Conservation (phyloP, 805 yeast genomes). For the Komagataella mondaviorum region DNA sequence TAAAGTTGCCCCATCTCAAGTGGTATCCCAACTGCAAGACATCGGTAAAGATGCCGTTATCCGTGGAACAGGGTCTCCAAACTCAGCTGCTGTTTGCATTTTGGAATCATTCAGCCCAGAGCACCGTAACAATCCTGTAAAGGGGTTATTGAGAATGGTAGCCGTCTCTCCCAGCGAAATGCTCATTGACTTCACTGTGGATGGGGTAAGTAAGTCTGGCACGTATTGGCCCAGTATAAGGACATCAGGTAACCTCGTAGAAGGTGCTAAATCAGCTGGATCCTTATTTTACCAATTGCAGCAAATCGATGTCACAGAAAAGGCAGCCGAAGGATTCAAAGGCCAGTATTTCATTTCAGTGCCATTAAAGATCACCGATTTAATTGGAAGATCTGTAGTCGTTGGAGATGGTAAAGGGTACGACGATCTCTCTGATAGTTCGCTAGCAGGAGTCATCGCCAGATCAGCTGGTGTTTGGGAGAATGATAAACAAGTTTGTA, state of each 20-base stretch:
- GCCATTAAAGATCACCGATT: constrained; percentile 35
- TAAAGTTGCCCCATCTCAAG: constrained; percentile 58
- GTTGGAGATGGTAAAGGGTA: constrained; percentile 21
- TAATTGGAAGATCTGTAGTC: constrained; percentile 60
- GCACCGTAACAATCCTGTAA: constrained; percentile 43
- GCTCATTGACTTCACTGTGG: constrained; percentile 66
- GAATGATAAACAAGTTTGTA: constrained; percentile 83
- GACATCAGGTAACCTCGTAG: constrained; percentile 60
- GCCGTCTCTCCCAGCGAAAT: constrained; percentile 37
- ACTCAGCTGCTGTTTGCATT: constrained; percentile 85
- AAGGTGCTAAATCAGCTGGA: constrained; percentile 63
- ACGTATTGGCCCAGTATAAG: constrained; percentile 59
- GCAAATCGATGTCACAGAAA: constrained; percentile 23
- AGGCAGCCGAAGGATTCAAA: constrained; percentile 17
- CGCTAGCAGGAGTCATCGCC: constrained; percentile 80
- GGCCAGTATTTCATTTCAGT: constrained; percentile 33
- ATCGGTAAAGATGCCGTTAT: constrained; percentile 86
- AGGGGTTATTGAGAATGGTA: constrained; percentile 81
- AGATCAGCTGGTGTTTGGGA: constrained; percentile 97
- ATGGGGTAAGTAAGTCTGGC: constrained; percentile 47
- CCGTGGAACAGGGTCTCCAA: constrained; percentile 79
- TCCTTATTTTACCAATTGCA: constrained; percentile 27
- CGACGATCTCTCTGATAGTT: constrained; percentile 25
- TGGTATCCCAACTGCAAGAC: constrained; percentile 52
- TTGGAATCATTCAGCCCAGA: constrained; percentile 53